Conservation (phyloP, 106 monocot genomes). For the Alisma plantagoaquatica region DNA sequence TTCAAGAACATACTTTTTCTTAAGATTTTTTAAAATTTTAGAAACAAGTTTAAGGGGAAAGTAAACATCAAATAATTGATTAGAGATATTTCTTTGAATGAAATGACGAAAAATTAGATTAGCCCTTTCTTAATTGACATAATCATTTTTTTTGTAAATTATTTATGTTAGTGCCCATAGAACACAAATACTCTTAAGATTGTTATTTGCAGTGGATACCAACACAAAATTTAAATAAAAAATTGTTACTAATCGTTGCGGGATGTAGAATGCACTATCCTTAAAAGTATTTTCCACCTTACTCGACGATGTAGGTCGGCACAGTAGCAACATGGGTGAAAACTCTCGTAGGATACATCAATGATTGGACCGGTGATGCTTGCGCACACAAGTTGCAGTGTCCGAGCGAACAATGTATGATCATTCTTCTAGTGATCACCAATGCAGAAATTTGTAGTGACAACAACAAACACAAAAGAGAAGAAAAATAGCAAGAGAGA, state of each 20-base stretch:
- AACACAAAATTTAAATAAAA: not conserved
- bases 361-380: no score
- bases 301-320: no score
- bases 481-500: no score
- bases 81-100: not conserved
- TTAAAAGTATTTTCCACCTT: not conserved
- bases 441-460: no score
- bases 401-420: no score
- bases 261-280: not conserved
- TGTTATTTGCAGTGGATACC: not conserved
- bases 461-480: no score
- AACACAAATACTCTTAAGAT: not conserved
- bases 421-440: no score
- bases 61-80: slow-evolving; percentile 7
- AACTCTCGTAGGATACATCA: no score
- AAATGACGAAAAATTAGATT: not conserved
- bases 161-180: not conserved
- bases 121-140: not conserved
- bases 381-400: no score
- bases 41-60: not conserved
- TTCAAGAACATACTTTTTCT: slow-evolving; percentile 7
- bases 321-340: no score
- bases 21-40: not conserved
- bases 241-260: not conserved
- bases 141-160: not conserved